Base-by-base conservation (phyloP, 2,329 filamentous ascomycete genomes). In the Nannizziopsis barbatae region DNA sequence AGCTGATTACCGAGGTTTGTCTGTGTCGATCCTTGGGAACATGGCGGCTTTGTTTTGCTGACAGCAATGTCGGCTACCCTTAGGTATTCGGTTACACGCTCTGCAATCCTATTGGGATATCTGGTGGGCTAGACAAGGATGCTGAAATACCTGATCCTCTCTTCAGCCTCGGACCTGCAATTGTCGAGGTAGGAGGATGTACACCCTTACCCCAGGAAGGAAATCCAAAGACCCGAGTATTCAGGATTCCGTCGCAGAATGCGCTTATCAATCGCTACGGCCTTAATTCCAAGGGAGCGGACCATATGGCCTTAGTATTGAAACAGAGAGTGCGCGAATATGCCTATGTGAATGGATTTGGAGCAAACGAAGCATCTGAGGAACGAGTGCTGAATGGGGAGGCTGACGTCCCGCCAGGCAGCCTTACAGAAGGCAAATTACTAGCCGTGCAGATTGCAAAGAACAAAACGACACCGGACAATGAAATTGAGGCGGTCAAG, bases 191-290 rank as follows among this genome's bases (percentile, higher is more conserved):
- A 1, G 92, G 92, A 53, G 92, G 90, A 41, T 83, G 84, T 57
- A 96, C 89, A 3, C 86, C 92, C 0, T 69, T 79, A n/a, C 83
- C 90, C 0, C 92, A 98, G 63, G 76, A 77, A 5, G 92, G 92
- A 6, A 98, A 98, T 67, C 81, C 85, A 0, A 83, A 80, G 57
- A 89, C 90, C 1, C 80, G 92, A 54, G 85, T 95, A 20, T 98
- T 95, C 70, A 80, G 92, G 17, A 70, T 96, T 5, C 83, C 86
- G 0, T 81, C 79, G 30, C 79, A 95, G 54, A 83, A 93, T 56
- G 88, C 86, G 12, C 75, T 98, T 64, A 86, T 98, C 65, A 98
- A 98, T 66, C 81, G 92, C 33, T 98, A 95, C 68, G 92, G 92
- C 0, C 79, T 98, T 58, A 96, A 96, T 69, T 94, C 86, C 10